Conservation (phyloP, 2,329 filamentous ascomycete genomes). For the Talaromyces amestolkiae region DNA sequence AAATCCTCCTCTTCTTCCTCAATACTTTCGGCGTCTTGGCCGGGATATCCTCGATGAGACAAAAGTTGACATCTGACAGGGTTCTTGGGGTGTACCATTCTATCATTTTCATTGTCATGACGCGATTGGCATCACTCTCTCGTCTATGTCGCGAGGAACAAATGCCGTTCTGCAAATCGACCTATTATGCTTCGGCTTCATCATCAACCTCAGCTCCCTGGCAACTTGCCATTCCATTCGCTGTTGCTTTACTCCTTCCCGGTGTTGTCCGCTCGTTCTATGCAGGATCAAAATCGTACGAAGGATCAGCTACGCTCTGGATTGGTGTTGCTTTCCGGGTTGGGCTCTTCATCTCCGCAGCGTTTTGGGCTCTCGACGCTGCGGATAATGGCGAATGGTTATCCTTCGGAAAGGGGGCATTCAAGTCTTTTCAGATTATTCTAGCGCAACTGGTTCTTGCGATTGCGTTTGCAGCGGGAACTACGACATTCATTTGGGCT, state of each 20-base stretch:
- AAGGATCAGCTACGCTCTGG: slow-evolving; percentile 81
- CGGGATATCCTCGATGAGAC: slow-evolving; percentile 70
- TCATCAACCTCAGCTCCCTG: slow-evolving; percentile 91
- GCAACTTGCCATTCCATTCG: slow-evolving; percentile 78
- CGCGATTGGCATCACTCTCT: slow-evolving; percentile 78
- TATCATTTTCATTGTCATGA: slow-evolving; percentile 73
- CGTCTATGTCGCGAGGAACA: slow-evolving; percentile 95
- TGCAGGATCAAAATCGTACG: slow-evolving; percentile 76
- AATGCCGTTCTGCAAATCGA: slow-evolving; percentile 93
- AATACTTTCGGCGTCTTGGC: slow-evolving; percentile 80
- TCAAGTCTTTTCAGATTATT: slow-evolving; percentile 74
- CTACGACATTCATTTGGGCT: slow-evolving; percentile 79
- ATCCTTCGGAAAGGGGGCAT: slow-evolving; percentile 55
- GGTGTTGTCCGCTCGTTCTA: slow-evolving; percentile 81
- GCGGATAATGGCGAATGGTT: slow-evolving; percentile 83
- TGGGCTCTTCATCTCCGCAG: slow-evolving; percentile 70
- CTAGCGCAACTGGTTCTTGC: slow-evolving; percentile 78
- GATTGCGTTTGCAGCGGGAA: slow-evolving; percentile 77
- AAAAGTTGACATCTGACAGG: slow-evolving; percentile 64
- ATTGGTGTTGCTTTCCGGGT: slow-evolving; percentile 75
- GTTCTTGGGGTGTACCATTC: slow-evolving; percentile 82
- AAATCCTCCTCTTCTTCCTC: slow-evolving; percentile 87
- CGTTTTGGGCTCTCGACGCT: slow-evolving; percentile 86
- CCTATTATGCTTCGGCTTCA: slow-evolving; percentile 87
- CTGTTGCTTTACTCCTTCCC: slow-evolving; percentile 70